These are phyloP conservation scores for Leucocoprinus sp. DNA, from an alignment of 768 basidiomycete species.

Conservation along the genomic window DNA sequence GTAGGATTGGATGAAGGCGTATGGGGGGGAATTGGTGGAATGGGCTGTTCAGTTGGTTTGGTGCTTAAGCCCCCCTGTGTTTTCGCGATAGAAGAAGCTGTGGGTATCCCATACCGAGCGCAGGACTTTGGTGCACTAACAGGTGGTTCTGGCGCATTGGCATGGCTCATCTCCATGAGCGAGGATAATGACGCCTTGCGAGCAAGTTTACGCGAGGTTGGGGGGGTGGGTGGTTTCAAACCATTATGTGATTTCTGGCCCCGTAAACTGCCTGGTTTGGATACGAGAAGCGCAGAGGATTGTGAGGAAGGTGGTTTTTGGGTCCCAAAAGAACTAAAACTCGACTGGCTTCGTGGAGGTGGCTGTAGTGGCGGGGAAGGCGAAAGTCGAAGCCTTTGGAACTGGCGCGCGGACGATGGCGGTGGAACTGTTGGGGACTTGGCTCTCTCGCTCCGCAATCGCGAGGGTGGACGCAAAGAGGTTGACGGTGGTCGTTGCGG, in stretches of 20 bases:
- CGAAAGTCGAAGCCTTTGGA: constrained; percentile 59
- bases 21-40: constrained; percentile 71
- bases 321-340: constrained; percentile 47
- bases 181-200: constrained; percentile 73
- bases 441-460: constrained; percentile 52
- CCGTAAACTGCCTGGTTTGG: constrained; percentile 69
- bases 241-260: constrained; percentile 81
- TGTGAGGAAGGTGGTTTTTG: constrained; percentile 42
- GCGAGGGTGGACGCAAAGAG: constrained; percentile 52
- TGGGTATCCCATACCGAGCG: constrained; percentile 68
- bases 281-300: constrained; percentile 43
- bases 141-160: constrained; percentile 45
- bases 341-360: constrained; percentile 47
- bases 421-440: constrained; percentile 70
- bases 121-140: constrained; percentile 22
- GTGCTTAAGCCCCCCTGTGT: constrained; percentile 57
- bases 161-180: constrained; percentile 49
- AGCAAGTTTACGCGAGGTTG: constrained; percentile 53
- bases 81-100: constrained; percentile 76
- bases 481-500: constrained; percentile 34
- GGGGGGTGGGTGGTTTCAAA: constrained; percentile 67
- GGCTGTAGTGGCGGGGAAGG: constrained; percentile 61
- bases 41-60: constrained; percentile 56
- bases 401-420: constrained; percentile 58
- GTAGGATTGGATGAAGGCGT: constrained; percentile 74